Conservation (phyloP, 2,329 filamentous ascomycete species). For the Cladorrhinum sp. region DNA sequence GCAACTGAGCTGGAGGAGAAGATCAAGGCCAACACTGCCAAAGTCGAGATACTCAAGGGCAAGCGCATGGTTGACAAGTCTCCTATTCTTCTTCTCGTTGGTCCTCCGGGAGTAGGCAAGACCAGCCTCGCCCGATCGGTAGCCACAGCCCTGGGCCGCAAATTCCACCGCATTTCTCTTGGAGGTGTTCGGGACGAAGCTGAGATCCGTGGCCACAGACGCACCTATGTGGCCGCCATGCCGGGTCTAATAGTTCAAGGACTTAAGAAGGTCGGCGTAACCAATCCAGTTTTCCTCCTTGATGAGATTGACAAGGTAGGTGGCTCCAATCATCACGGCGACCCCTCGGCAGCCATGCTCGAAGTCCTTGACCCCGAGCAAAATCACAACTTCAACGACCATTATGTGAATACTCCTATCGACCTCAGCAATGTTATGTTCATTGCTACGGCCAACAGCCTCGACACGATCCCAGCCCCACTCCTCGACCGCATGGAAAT, state of each 20-base stretch:
- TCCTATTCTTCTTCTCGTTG: constrained; percentile 88
- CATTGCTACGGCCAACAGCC: constrained; percentile 91
- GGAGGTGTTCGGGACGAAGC: constrained; percentile 95
- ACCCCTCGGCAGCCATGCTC: constrained; percentile 95
- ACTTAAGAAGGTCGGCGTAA: constrained; percentile 89
- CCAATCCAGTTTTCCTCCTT: constrained; percentile 91
- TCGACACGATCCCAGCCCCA: constrained; percentile 93
- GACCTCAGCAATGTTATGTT: constrained; percentile 96
- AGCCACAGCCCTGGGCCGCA: constrained; percentile 84
- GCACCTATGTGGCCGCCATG: constrained; percentile 99
- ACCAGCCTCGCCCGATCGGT: constrained; percentile 93
- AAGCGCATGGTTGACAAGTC: constrained; percentile 92
- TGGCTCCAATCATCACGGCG: constrained; percentile 85
- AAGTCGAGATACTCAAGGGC: constrained; percentile 71
- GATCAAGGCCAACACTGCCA: constrained; percentile 50
- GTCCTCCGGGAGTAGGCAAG: constrained; percentile 92
- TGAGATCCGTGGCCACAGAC: constrained; percentile 89
- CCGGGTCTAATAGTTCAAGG: constrained; percentile 92
- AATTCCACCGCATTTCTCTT: constrained; percentile 95
- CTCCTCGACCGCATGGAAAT: constrained; percentile 96
- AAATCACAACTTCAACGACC: constrained; percentile 90
- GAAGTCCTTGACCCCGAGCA: constrained; percentile 97
- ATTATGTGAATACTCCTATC: constrained; percentile 93
- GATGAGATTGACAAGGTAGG: constrained; percentile 99
- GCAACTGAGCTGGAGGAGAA: constrained; percentile 30